phyloP scores from a whole-genome alignment of 2,329 filamentous ascomycete genomes.

The Thielaviopsis cerberus region DNA sequence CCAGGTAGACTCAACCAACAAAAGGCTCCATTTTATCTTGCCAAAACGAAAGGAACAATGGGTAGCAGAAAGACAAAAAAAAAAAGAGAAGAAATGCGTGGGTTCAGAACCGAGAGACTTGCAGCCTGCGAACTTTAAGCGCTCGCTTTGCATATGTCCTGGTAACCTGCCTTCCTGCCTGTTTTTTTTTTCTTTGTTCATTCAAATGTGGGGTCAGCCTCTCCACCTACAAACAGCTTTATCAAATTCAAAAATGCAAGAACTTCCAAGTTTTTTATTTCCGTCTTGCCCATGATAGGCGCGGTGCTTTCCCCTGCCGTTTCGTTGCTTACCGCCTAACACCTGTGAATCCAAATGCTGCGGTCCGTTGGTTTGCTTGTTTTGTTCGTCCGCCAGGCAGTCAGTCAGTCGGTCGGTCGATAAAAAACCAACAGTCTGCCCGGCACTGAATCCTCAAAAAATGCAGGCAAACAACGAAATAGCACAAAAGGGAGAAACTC shows the following conservation, averaged over 20 bases:
- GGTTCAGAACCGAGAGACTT: not conserved
- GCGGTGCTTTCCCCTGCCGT: not conserved
- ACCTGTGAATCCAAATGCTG: not conserved
- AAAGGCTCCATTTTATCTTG: not conserved
- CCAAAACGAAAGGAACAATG: no score
- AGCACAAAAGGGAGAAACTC: not conserved
- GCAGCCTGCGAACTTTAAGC: not conserved
- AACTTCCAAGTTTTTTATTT: no score
- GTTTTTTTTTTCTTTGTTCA: not conserved
- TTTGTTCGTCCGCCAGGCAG: not conserved
- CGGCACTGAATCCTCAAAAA: not conserved
- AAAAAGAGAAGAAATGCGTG: not conserved
- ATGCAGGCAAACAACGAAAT: not conserved
- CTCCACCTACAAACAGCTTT: no score
- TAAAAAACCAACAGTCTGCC: no score
- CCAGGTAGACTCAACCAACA: not conserved
- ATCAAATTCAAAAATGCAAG: no score
- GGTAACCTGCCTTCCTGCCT: not conserved
- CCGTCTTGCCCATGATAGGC: no score
- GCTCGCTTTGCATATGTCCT: not conserved
- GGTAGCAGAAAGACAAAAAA: not conserved
- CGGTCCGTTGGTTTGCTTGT: not conserved
- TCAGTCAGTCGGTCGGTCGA: no score
- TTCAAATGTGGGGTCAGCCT: no score
- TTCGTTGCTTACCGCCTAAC: not conserved